phyloP scores from a whole-genome alignment of 306 rosid genomes.

The Parietaria judaica region DNA sequence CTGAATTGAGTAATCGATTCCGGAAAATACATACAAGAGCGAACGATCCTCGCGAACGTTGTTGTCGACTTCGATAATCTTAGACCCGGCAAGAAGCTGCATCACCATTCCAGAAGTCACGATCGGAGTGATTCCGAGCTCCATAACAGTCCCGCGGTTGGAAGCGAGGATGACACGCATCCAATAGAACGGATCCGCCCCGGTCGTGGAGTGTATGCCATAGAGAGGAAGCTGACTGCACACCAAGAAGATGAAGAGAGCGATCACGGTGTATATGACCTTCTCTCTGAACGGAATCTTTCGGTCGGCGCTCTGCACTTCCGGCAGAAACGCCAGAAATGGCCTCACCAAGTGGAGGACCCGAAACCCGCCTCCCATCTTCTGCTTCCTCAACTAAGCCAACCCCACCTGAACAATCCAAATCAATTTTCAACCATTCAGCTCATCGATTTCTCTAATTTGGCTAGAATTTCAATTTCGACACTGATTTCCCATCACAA shows the following conservation, averaged over 20 bases:
- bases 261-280: slow-evolving; percentile 84
- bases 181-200: slow-evolving; percentile 96
- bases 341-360: slow-evolving; percentile 93
- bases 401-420: slow-evolving; percentile 24
- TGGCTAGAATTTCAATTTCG: too few relatives aligned
- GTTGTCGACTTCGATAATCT: slow-evolving; percentile 88
- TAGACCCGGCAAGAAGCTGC: slow-evolving; percentile 91
- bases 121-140: slow-evolving; percentile 90
- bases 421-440: too few relatives aligned
- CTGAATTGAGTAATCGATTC: neutral
- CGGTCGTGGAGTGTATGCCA: slow-evolving; percentile 92
- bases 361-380: slow-evolving; percentile 94
- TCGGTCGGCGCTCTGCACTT: slow-evolving; percentile 87
- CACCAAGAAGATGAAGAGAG: slow-evolving; percentile 80
- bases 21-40: slow-evolving; percentile 54
- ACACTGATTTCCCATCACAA: too few relatives aligned
- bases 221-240: slow-evolving; percentile 92
- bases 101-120: slow-evolving; percentile 87
- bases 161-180: slow-evolving; percentile 97
- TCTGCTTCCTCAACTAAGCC: slow-evolving; percentile 20
- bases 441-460: too few relatives aligned
- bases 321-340: slow-evolving; percentile 81
- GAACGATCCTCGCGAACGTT: slow-evolving; percentile 93
- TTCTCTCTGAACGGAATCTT: slow-evolving; percentile 84
- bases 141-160: slow-evolving; percentile 92